These are phyloP conservation scores for Zea luxurians DNA, from an alignment of 176 grass and related monocot species.

Conservation along the genomic window DNA sequence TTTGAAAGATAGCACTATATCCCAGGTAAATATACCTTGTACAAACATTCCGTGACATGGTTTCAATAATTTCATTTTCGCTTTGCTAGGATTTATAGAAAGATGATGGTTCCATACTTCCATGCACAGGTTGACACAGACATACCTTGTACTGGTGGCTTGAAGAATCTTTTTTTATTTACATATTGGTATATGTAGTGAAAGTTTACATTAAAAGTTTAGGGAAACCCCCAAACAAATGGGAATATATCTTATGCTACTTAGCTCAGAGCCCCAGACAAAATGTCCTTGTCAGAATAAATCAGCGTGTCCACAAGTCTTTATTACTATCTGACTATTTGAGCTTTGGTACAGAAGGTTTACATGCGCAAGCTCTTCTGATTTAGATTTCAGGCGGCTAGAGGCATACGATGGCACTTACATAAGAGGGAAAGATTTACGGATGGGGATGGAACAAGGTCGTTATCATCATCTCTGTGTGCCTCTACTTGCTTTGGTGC, in stretches of 20 bases:
- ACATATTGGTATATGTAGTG: neutral
- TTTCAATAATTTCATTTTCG: neutral
- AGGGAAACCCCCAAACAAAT: neutral
- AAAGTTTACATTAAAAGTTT: neutral
- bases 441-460: slow-evolving; percentile 99
- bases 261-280: neutral
- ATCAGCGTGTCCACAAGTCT: neutral
- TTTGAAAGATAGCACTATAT: slow-evolving; percentile 70
- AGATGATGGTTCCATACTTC: neutral
- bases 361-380: slow-evolving; percentile 14
- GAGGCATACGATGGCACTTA: slow-evolving; percentile 95
- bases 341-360: neutral
- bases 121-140: neutral
- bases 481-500: too few relatives aligned
- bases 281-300: neutral
- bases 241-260: neutral
- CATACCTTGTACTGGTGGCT: neutral
- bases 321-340: slow-evolving; percentile 9
- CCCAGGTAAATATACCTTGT: slow-evolving; percentile 66
- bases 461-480: too few relatives aligned
- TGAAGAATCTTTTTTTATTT: neutral
- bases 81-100: neutral
- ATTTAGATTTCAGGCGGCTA: slow-evolving; percentile 95
- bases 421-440: slow-evolving; percentile 83
- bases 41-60: slow-evolving; percentile 7